Evolutionary conservation across 768 basidiomycete genomes (phyloP), one percentile per base, ranked within the genome.

Genomic region (Trametes cubensis): DNA sequence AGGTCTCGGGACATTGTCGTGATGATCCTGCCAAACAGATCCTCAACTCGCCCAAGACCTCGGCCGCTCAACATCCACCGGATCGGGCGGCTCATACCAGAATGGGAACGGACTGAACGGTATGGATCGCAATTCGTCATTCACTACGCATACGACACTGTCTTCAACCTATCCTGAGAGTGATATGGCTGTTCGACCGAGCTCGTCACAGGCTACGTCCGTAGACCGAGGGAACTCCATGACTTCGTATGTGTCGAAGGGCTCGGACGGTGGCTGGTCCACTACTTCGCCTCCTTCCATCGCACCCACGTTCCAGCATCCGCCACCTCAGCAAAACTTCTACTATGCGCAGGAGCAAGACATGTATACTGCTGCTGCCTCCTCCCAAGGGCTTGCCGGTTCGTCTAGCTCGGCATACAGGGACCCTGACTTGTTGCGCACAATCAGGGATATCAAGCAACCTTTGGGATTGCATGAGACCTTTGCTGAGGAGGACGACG

Each of bases 401-500:
- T 66, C 68, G 2, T 70, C 69, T 6, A 55, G 66, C 30, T 62
- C 63, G 20, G 59, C 62, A 17, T 67, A 66, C 66, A 67, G 60
- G 11, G 69, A 70, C 52, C 70, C 69, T 26, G 73, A 75, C 18
- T 56, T 71, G 20, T 28, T 73, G 14, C 70, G 71, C 14, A 67
- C 65, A 7, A 58, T 73, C 50, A 61, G 67, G 15, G 70, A 73
- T 23, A 70, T 74, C 55, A 77, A 78, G 62, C 69, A 72, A 4
- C 79, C 77, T 13, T 69, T 81, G 54, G 78, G 77, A 46, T 64
- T 79, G 39, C 80, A 82, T 48, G 82, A 79, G 26, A 80, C 82
- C 40, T 79, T 76, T 40, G 76, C 76, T 2, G 80, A 80, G 5
- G 84, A 82, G 50, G 86, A 83, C 44, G 77, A 76, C 23, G 76